Conservation (phyloP, 768 basidiomycete genomes). For the Leccinum uliginosum region DNA sequence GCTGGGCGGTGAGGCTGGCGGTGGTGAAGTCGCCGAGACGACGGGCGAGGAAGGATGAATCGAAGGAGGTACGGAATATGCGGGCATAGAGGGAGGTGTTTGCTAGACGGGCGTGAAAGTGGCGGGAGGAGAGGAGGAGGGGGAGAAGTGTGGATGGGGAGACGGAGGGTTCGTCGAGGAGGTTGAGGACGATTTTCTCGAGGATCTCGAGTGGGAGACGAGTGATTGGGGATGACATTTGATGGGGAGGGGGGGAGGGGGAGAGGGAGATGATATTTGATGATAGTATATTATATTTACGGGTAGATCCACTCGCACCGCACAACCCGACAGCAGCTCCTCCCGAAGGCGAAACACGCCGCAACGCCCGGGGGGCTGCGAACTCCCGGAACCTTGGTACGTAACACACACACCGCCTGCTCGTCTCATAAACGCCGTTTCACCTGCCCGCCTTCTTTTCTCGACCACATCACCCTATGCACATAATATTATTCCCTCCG, state of each 20-base stretch:
- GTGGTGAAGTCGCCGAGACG: slow-evolving; percentile 44
- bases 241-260: neutral
- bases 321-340: neutral
- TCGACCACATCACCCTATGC: neutral
- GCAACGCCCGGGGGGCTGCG: neutral
- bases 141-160: slow-evolving; percentile 42
- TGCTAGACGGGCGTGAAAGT: slow-evolving; percentile 36
- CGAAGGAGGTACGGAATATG: slow-evolving; percentile 57
- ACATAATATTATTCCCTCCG: neutral
- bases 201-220: slow-evolving; percentile 43
- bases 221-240: slow-evolving; percentile 24
- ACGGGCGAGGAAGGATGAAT: slow-evolving; percentile 45
- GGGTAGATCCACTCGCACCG: neutral
- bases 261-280: neutral
- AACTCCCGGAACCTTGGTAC: neutral
- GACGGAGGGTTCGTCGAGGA: slow-evolving; percentile 17
- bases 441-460: neutral
- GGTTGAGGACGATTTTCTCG: slow-evolving; percentile 47
- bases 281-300: neutral
- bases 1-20: slow-evolving; percentile 35
- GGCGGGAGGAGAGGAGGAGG: slow-evolving; percentile 42
- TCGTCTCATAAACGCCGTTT: neutral
- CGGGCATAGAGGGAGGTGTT: slow-evolving; percentile 43
- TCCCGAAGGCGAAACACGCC: neutral
- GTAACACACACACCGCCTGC: neutral